Conservation (phyloP, 108 stramenopile genomes). For the Epithemia pelagica region DNA sequence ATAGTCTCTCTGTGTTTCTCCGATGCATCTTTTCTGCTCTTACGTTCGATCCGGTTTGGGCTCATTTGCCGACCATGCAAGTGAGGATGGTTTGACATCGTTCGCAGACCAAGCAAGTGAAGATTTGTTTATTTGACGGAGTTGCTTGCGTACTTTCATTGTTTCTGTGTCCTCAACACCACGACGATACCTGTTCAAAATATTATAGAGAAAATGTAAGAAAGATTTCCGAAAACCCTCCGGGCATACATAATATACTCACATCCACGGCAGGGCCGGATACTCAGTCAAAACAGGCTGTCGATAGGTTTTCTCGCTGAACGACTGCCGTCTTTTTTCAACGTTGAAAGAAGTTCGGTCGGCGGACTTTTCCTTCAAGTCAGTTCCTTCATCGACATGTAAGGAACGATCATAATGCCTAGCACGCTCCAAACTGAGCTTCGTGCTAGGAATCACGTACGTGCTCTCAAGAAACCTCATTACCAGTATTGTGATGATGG, state of each 20-base stretch:
- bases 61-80: too few species aligned
- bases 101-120: neutral
- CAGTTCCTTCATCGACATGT: neutral
- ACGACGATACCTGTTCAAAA: conserved; percentile 30
- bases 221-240: too few species aligned
- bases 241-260: too few species aligned
- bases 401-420: conserved; percentile 63
- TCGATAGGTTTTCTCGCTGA: conserved; percentile 64
- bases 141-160: conserved; percentile 7
- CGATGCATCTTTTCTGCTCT: too few species aligned
- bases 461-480: conserved; percentile 47
- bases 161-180: conserved; percentile 26
- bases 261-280: conserved; percentile 36
- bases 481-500: conserved; percentile 58
- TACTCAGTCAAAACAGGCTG: conserved; percentile 80
- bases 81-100: neutral
- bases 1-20: too few species aligned
- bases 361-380: neutral
- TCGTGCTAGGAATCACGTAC: conserved; percentile 61
- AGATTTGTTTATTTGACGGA: conserved; percentile 4
- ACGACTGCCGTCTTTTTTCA: conserved; percentile 35
- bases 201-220: too few species aligned
- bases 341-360: conserved; percentile 8
- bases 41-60: too few species aligned
- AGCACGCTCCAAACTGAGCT: conserved; percentile 75